These are phyloP conservation scores for Xerocomellus dryophilus DNA, from an alignment of 768 basidiomycete species.

Conservation along the genomic window DNA sequence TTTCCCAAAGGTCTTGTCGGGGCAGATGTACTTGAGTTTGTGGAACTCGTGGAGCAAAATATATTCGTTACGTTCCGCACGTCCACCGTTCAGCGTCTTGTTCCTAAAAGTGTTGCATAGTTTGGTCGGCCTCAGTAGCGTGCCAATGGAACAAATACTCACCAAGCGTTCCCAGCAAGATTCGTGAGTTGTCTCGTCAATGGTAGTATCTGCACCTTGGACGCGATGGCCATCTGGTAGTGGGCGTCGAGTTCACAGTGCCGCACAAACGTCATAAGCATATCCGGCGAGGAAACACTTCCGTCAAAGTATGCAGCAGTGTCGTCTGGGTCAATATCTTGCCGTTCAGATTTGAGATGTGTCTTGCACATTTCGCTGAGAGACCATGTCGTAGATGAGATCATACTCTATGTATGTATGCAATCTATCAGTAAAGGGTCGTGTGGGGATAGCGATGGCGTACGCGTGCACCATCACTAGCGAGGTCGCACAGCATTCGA, in stretches of 20 bases:
- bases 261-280: constrained; percentile 81
- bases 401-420: constrained; percentile 69
- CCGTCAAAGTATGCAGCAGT: constrained; percentile 89
- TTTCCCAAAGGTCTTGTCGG: constrained; percentile 89
- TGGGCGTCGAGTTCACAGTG: constrained; percentile 96
- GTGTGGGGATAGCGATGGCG: constrained; percentile 9
- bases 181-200: constrained; percentile 92
- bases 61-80: constrained; percentile 98
- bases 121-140: background rate
- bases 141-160: constrained; percentile 21
- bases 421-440: background rate
- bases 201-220: constrained; percentile 91
- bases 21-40: constrained; percentile 90
- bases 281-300: constrained; percentile 68
- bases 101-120: constrained; percentile 56
- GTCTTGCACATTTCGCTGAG: constrained; percentile 95
- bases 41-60: constrained; percentile 99
- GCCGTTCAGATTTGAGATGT: constrained; percentile 78
- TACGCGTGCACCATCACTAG: constrained; percentile 93
- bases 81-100: constrained; percentile 93
- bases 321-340: constrained; percentile 96
- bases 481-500: constrained; percentile 85
- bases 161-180: constrained; percentile 97
- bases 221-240: constrained; percentile 94
- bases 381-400: constrained; percentile 96